Conservation (phyloP, 2,329 filamentous ascomycete genomes). For the Trichophyton schoenleinii region DNA sequence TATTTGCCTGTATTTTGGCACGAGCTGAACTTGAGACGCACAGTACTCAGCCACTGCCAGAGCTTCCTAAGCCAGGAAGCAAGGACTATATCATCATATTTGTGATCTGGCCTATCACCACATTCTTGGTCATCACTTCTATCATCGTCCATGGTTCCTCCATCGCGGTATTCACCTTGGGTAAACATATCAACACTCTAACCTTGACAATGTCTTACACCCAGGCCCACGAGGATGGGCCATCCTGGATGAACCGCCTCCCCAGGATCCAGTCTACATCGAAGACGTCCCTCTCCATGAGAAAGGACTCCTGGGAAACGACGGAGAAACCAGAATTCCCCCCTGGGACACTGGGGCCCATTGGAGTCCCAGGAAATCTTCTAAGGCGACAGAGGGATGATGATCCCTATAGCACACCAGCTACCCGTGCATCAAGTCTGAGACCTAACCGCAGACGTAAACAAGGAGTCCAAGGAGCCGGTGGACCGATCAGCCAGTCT, state of each 20-base stretch:
- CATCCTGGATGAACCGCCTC: slow-evolving; percentile 88
- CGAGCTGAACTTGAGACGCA: slow-evolving; percentile 78
- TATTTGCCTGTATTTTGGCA: slow-evolving; percentile 87
- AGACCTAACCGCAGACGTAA: slow-evolving; percentile 46
- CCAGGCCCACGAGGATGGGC: slow-evolving; percentile 71
- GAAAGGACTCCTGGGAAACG: slow-evolving; percentile 53
- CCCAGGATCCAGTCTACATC: slow-evolving; percentile 74
- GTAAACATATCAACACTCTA: slow-evolving; percentile 94
- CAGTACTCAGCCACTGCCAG: slow-evolving; percentile 60
- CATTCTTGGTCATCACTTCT: slow-evolving; percentile 85
- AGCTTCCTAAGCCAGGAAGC: slow-evolving; percentile 39
- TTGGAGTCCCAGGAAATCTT: slow-evolving; percentile 62
- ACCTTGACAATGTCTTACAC: slow-evolving; percentile 96
- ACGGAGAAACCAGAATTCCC: slow-evolving; percentile 49
- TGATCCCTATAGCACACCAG: slow-evolving; percentile 48
- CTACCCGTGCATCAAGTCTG: slow-evolving; percentile 45
- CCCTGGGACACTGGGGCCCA: slow-evolving; percentile 58
- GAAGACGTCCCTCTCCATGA: slow-evolving; percentile 60
- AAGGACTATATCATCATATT: slow-evolving; percentile 61
- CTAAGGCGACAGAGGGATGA: slow-evolving; percentile 67
- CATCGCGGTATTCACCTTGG: slow-evolving; percentile 90
- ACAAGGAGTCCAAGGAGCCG: slow-evolving; percentile 58
- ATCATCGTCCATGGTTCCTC: slow-evolving; percentile 97
- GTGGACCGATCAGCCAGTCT: slow-evolving; percentile 79
- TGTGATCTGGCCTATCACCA: slow-evolving; percentile 89